Evolutionary conservation across 1,139 yeast genomes (phyloP).

Genomic region (Geotrichum phurueaensis): DNA sequence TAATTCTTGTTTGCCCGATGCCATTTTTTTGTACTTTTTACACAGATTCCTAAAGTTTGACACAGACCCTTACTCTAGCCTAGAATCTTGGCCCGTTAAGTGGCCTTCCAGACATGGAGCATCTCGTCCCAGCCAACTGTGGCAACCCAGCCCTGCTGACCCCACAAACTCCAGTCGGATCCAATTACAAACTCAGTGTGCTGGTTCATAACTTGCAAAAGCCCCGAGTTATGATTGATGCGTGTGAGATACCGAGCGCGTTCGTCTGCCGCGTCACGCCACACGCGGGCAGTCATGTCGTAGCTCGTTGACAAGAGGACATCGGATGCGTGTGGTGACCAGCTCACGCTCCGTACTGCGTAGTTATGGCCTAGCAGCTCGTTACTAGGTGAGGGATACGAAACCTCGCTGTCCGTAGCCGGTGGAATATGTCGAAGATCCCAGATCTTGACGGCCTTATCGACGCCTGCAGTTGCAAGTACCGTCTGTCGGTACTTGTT

Average conservation of each 20-base stretch:
- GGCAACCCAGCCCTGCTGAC: conserved; percentile 92
- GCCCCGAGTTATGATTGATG: conserved; percentile 35
- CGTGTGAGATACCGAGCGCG: conserved; percentile 9
- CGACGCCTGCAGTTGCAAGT: conserved; percentile 86
- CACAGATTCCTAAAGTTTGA: too few relatives aligned
- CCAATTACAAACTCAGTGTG: conserved; percentile 91
- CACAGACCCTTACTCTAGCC: too few relatives aligned
- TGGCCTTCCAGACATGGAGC: conserved; percentile 77
- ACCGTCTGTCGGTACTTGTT: conserved; percentile 78
- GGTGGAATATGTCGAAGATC: conserved; percentile 65
- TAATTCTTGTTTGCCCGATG: too few relatives aligned
- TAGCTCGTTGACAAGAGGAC: conserved; percentile 72
- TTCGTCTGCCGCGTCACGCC: conserved; percentile 50
- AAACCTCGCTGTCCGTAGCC: conserved; percentile 26
- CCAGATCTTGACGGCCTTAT: conserved; percentile 78
- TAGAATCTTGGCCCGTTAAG: neutral
- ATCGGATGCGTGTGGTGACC: conserved; percentile 85
- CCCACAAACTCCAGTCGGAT: conserved; percentile 97
- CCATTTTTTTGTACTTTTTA: too few relatives aligned
- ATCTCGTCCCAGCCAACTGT: conserved; percentile 97
- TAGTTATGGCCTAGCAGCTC: conserved; percentile 83
- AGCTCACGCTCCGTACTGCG: conserved; percentile 72
- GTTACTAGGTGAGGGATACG: conserved; percentile 50
- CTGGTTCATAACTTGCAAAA: conserved; percentile 53
- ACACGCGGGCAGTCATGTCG: conserved; percentile 85